A percentile compares a stretch with the other conserved stretches of the same genome.
Conservation (phyloP, 768 basidiomycete genomes). For the Leccinum imitatum region DNA sequence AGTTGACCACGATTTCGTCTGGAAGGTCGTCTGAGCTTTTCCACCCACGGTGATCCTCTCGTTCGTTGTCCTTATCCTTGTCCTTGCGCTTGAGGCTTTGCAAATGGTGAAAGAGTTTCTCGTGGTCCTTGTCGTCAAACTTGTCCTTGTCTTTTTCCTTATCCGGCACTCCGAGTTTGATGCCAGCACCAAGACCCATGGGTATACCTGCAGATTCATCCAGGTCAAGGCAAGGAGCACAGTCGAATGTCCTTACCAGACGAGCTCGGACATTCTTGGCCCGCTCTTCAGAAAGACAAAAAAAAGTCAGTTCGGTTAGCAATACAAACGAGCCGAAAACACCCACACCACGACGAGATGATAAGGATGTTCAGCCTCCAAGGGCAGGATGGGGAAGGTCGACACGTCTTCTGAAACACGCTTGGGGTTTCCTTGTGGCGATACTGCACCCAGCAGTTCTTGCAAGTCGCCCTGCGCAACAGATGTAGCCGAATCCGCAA, state of each 20-base stretch:
- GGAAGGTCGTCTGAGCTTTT: constrained; percentile 37
- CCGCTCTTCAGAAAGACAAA: constrained; percentile 41
- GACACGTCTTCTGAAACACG: constrained; percentile 24
- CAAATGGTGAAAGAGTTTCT: constrained; percentile 30
- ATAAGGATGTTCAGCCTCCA: constrained; percentile 63
- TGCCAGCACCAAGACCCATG: constrained; percentile 74
- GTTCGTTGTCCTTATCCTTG: constrained; percentile 42
- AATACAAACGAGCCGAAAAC: constrained; percentile 1
- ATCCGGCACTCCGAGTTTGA: constrained; percentile 63
- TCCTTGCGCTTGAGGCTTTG: constrained; percentile 36
- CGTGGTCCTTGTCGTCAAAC: constrained; percentile 32
- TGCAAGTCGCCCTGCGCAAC: constrained; percentile 64
- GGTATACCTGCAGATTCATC: constrained; percentile 56
- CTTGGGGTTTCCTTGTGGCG: constrained; percentile 36
- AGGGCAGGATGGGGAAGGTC: constrained; percentile 46
- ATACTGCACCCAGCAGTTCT: constrained; percentile 66
- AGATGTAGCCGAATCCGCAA: constrained; percentile 3
- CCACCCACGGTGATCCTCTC: constrained; percentile 36
- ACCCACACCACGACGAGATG: constrained; percentile 78
- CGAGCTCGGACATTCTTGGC: constrained; percentile 81
- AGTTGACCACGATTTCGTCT: constrained; percentile 32
- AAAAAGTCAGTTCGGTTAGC: constrained; percentile 16
- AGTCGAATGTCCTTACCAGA: constrained; percentile 47
- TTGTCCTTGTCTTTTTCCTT: constrained; percentile 37
- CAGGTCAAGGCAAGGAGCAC: constrained; percentile 1